Conservation (phyloP, 176 grass and related monocot genomes). For the Eleusine indica region DNA sequence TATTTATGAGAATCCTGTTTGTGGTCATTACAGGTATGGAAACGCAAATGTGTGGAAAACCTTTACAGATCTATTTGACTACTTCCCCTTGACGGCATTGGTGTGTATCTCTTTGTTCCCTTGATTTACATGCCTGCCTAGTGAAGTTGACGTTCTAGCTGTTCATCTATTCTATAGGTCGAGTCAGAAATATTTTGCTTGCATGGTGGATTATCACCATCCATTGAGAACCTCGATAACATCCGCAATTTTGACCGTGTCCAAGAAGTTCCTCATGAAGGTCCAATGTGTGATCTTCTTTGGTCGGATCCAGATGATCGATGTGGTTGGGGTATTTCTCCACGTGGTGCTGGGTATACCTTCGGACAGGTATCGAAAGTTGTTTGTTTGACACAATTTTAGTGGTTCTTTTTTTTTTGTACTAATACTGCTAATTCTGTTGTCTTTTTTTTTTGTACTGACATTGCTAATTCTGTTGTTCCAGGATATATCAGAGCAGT, state of each 20-base stretch:
- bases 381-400: not conserved
- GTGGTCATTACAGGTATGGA: constrained; percentile 71
- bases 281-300: constrained; percentile 97
- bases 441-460: not conserved
- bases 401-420: not conserved
- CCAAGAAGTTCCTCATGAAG: constrained; percentile 99
- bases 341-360: constrained; percentile 95
- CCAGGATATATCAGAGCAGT: constrained; percentile 98
- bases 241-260: constrained; percentile 92
- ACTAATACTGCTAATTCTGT: constrained; percentile 33
- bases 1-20: not conserved
- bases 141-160: constrained; percentile 13
- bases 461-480: constrained; percentile 35
- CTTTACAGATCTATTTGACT: constrained; percentile 97
- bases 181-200: constrained; percentile 99
- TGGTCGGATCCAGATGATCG: constrained; percentile 97
- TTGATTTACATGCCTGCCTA: constrained; percentile 7
- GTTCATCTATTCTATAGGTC: constrained; percentile 49
- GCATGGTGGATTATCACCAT: constrained; percentile 93
- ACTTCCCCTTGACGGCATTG: constrained; percentile 94
- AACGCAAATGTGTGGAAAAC: constrained; percentile 99
- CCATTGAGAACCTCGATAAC: constrained; percentile 91
- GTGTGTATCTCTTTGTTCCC: constrained; percentile 50
- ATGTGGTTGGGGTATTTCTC: constrained; percentile 98
- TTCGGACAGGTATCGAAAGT: constrained; percentile 74